Conservation (phyloP, 306 rosid species). For the Acmispon strigosus region DNA sequence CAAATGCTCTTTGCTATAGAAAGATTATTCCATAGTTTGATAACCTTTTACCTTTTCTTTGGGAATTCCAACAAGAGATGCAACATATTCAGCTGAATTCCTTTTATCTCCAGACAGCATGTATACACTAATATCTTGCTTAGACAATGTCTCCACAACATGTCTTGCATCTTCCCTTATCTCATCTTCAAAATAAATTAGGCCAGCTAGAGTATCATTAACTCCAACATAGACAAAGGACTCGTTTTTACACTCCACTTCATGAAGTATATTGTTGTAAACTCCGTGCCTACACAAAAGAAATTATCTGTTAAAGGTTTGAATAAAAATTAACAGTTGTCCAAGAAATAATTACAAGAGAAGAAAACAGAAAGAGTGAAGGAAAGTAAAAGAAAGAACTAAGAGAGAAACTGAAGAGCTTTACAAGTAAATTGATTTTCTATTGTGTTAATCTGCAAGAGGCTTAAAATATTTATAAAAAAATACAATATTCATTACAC, state of each 20-base stretch:
- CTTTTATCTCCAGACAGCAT: constrained; percentile 97
- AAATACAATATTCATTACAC: background rate
- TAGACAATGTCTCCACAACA: constrained; percentile 57
- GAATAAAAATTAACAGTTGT: background rate
- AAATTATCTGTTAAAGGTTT: background rate
- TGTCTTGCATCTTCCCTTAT: constrained; percentile 78
- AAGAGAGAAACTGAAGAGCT: background rate
- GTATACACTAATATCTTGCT: constrained; percentile 61
- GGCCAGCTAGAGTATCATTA: constrained; percentile 61
- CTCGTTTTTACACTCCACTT: constrained; percentile 50
- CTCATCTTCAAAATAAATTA: constrained; percentile 80
- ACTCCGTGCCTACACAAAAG: constrained; percentile 66
- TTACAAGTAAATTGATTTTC: background rate
- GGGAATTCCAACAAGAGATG: constrained; percentile 84
- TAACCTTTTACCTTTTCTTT: constrained; percentile 52
- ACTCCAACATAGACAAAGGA: constrained; percentile 83
- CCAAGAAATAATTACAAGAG: background rate
- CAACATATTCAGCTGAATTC: constrained; percentile 77
- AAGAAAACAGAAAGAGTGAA: background rate
- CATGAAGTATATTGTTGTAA: constrained; percentile 33
- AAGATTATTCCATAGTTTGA: background rate
- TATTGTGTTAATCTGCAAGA: background rate
- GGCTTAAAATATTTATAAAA: background rate
- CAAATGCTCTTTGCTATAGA: background rate
- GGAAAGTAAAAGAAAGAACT: background rate